Percentiles rank a stretch among this genome's conserved stretches.
phyloP scores from a whole-genome alignment of 306 rosid genomes.

The Mucuna pruriens region DNA sequence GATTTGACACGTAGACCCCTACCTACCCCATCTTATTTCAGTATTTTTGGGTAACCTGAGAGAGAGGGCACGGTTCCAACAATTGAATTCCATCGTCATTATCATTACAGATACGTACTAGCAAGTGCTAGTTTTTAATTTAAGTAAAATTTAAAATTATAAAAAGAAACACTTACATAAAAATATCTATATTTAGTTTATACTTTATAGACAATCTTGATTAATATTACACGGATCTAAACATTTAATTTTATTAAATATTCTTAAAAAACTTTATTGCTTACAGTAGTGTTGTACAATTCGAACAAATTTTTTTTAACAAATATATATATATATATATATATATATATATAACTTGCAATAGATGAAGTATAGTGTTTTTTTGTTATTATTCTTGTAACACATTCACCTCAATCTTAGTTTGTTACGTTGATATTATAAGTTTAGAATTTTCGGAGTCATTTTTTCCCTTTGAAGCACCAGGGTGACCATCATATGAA shows the following conservation, averaged over 20 bases:
- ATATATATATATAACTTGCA: no score
- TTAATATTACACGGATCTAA: no score
- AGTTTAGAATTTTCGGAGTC: neutral
- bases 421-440: neutral
- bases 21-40: neutral
- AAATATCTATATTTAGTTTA: neutral
- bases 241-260: no score
- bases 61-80: neutral
- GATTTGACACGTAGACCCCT: neutral
- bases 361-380: neutral
- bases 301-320: no score
- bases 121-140: neutral
- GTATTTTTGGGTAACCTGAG: neutral
- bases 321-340: no score
- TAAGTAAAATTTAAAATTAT: neutral
- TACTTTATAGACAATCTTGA: neutral
- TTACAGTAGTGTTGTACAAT: no score
- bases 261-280: no score
- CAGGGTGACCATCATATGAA: neutral
- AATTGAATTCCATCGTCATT: neutral
- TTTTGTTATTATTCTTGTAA: neutral
- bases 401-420: neutral
- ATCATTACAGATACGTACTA: neutral
- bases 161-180: neutral
- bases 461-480: neutral